These are phyloP conservation scores for Corchorus olitorius DNA, from an alignment of 345 rosid species.

Conservation along the genomic window DNA sequence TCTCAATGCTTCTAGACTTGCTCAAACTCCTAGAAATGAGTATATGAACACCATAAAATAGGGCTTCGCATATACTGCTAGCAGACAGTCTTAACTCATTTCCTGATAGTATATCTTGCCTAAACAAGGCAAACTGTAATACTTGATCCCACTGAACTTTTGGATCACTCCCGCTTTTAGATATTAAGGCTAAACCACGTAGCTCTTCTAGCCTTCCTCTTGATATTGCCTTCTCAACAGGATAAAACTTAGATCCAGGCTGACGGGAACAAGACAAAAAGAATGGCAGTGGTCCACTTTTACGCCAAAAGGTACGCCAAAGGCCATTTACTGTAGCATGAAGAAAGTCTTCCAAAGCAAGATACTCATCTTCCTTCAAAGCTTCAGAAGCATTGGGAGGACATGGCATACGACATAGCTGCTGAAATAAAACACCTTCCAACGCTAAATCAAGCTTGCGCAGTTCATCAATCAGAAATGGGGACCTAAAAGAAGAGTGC, in stretches of 20 bases:
- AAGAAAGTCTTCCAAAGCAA: conserved; percentile 61
- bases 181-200: conserved; percentile 54
- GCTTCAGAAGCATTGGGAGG: conserved; percentile 33
- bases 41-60: conserved; percentile 58
- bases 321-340: conserved; percentile 49
- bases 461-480: conserved; percentile 54
- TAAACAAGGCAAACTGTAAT: conserved; percentile 44
- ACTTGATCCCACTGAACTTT: conserved; percentile 60
- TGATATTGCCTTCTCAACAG: conserved; percentile 51
- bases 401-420: conserved; percentile 63
- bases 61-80: conserved; percentile 56
- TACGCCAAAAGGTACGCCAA: conserved; percentile 73
- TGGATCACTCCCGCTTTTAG: conserved; percentile 37
- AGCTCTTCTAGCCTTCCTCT: conserved; percentile 55
- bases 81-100: conserved; percentile 49
- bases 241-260: conserved; percentile 58
- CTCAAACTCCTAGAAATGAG: conserved; percentile 55
- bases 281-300: conserved; percentile 52
- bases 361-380: conserved; percentile 45
- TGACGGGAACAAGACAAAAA: conserved; percentile 45
- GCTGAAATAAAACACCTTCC: conserved; percentile 62
- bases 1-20: conserved; percentile 33
- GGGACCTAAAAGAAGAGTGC: conserved; percentile 37
- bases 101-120: conserved; percentile 44
- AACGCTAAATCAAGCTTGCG: conserved; percentile 61